Base-by-base conservation (phyloP, 805 yeast genomes). In the Ascoidea rubescens region DNA sequence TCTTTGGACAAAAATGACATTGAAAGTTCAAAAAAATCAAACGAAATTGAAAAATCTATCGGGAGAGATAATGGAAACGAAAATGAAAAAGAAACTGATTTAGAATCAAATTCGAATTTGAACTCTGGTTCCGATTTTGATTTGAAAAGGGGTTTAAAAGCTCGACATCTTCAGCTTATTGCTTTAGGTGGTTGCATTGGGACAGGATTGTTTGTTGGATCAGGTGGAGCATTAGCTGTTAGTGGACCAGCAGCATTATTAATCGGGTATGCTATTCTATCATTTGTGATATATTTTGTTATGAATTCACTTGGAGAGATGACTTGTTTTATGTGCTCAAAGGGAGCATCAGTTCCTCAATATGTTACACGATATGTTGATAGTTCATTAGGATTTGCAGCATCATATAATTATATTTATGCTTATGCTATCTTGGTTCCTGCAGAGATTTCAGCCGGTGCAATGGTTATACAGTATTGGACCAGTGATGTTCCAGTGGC, bases 401-500 rank as follows among this genome's bases (percentile, higher is more conserved):
- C 79, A 66, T 78, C 82, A 31, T 77, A 79, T 74, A 73, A 76
- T 57, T 78, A 78, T 73, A 79, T 50, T 58, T 77, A 77, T 63
- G 71, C 78, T 54, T 70, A 72, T 60, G 75, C 75, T 53, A 66
- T 77, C 54, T 66, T 76, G 54, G 74, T 79, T 4, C 80, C 84
- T 37, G 74, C 81, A 54, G 85, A 80, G 63, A 71, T 80, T 62
- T 75, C 80, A 10, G 85, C 85, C 0, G 81, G 84, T n/a, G 73
- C 83, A 1, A 72, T 78, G 52, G 79, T 80, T n/a, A 71, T 80
- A 55, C 73, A 73, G 57, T 80, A 77, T 61, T 80, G 87, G 87
- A 72, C 78, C 2, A 74, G 71, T 8, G 69, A 60, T 30, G 62
- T 76, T 32, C 78, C 79, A 53, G 77, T 79, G n/a, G 84, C 80